Percentiles rank a stretch among this genome's conserved stretches.
These are phyloP conservation scores for Physaria fendleri DNA, from an alignment of 345 rosid genomes.

Conservation along the genomic window DNA sequence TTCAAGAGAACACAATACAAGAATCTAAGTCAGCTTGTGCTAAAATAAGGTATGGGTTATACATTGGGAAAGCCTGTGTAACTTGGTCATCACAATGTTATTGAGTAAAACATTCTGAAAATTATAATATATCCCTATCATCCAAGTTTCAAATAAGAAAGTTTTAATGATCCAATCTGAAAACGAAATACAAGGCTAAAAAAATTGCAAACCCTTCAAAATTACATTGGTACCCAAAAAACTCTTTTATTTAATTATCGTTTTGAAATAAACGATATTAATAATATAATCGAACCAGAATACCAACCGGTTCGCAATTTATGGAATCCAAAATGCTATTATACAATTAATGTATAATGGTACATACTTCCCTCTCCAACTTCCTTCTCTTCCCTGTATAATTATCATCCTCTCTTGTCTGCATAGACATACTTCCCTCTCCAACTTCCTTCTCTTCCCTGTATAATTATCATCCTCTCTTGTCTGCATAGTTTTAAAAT, in stretches of 20 bases:
- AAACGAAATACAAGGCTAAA: too few species aligned
- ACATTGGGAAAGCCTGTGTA: neutral
- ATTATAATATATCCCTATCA: neutral
- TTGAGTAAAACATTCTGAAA: neutral
- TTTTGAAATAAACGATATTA: too few species aligned
- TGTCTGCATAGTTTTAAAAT: too few species aligned
- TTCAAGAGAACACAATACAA: conserved; percentile 49
- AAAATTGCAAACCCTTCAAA: too few species aligned
- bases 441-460: conserved; percentile 32
- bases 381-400: conserved; percentile 26
- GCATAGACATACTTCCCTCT: conserved; percentile 16
- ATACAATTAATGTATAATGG: conserved; percentile 27
- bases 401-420: too few species aligned
- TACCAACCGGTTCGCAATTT: too few species aligned
- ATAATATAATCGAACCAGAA: too few species aligned
- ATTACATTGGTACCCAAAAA: too few species aligned
- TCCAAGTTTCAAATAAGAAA: neutral
- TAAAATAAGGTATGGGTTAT: neutral
- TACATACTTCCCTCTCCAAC: conserved; percentile 19
- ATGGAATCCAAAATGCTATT: too few species aligned
- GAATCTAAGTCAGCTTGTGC: conserved; percentile 27
- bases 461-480: neutral
- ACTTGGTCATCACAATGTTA: neutral
- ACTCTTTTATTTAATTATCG: too few species aligned
- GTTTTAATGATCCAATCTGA: too few species aligned